These are phyloP conservation scores for Penicillium sp. DNA, from an alignment of 2,329 filamentous ascomycete species.

Conservation along the genomic window DNA sequence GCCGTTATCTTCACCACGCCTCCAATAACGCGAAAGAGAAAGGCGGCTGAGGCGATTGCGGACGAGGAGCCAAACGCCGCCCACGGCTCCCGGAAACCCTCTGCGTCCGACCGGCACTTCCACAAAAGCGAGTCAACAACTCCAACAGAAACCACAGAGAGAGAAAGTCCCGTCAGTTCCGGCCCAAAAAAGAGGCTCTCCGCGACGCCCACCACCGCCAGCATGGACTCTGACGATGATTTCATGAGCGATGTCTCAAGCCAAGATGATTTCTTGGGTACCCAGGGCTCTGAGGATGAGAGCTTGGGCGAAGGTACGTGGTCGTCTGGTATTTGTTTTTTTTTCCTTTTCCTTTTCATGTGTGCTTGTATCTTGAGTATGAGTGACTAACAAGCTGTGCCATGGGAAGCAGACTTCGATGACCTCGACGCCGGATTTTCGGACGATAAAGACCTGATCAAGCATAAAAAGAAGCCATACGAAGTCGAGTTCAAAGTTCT, in stretches of 20 bases:
- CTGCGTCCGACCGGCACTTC: slow-evolving; percentile 26
- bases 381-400: slow-evolving; percentile 7
- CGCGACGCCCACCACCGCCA: slow-evolving; percentile 47
- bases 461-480: slow-evolving; percentile 70
- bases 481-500: slow-evolving; percentile 83
- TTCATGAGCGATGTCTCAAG: slow-evolving; percentile 83
- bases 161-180: slow-evolving; percentile 18
- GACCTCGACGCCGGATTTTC: slow-evolving; percentile 60
- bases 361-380: background rate
- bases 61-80: slow-evolving; percentile 27
- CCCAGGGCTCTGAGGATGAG: slow-evolving; percentile 70
- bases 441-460: slow-evolving; percentile 68
- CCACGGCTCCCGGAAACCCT: slow-evolving; percentile 24
- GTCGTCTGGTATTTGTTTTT: background rate
- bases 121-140: slow-evolving; percentile 23
- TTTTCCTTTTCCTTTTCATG: background rate
- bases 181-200: slow-evolving; percentile 31
- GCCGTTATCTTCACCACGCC: slow-evolving; percentile 49
- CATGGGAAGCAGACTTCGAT: slow-evolving; percentile 50
- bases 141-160: slow-evolving; percentile 6
- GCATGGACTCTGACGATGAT: slow-evolving; percentile 95
- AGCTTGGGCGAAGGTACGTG: slow-evolving; percentile 43
- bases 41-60: slow-evolving; percentile 48
- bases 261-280: slow-evolving; percentile 65
- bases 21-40: slow-evolving; percentile 53